Evolutionary conservation across 129 eudicot genomes (phyloP), one percentile per base, ranked within the genome.

Genomic region (Chrysanthemum seticuspe): DNA sequence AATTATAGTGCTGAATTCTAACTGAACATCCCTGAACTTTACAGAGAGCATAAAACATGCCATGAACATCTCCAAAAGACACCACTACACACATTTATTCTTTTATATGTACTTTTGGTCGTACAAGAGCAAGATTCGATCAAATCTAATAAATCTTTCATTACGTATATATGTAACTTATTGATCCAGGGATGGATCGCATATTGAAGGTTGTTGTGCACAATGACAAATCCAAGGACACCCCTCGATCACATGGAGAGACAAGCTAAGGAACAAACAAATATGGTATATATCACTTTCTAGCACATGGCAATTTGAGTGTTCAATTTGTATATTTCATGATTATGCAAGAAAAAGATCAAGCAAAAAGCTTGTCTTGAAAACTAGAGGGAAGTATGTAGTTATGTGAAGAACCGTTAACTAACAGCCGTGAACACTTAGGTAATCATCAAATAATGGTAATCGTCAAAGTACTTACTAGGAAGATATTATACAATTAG

Each of bases 1-100:
- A 49, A 67, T 67, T 12, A 40, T 72, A 58, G 80, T 79, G 75
- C 71, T 68, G 19, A 51, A 54, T 50, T 70, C 36, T 58, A 73
- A 61, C 67, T 73, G 70, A 47, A 52, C 12, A 36, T 69, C 40
- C 10, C 70, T 49, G 75, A 51, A 31, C 64, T 75, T 50, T 50
- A 67, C 83, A 79, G 83, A 74, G 76, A 71, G 75, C 83, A 79
- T 52, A 75, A 62, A 68, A 67, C 74, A 74, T 72, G 56, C 75
- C 70, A 72, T 68, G 55, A 66, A 71, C 77, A 57, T 75, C 67
- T 74, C 74, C 74, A 23, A 23, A 23, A 23, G 66, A 34, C 70
- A 50, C 75, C 71, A 69, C 80, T 68, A 76, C 47, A 59, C 36
- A 29, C 36, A 29, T 29, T 29, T 29, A 29, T 29, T 29, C 36